phyloP scores from a whole-genome alignment of 108 stramenopile species.

The Aurantiochytrium sp. region DNA sequence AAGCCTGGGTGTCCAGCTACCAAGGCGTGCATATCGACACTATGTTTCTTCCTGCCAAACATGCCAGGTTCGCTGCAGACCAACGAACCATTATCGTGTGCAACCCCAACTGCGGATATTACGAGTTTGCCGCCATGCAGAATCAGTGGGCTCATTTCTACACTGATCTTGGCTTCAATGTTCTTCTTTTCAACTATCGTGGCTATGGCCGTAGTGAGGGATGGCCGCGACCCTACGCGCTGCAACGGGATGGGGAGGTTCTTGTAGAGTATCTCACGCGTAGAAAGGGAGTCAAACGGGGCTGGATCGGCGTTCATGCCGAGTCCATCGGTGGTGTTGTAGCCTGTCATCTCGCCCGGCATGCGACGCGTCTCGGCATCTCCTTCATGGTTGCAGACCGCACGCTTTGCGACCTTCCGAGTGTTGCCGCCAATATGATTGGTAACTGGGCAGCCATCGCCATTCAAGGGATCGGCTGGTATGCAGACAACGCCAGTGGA shows the following conservation, averaged over 20 bases:
- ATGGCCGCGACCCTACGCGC: neutral
- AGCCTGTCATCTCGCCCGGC: neutral
- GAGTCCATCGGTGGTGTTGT: neutral
- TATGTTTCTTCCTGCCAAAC: neutral
- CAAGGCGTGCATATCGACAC: neutral
- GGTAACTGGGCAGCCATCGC: neutral
- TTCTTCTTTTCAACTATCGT: neutral
- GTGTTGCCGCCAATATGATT: neutral
- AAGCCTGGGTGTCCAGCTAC: neutral
- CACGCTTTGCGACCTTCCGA: neutral
- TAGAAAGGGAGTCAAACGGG: neutral
- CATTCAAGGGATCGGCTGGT: neutral
- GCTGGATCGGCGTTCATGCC: neutral
- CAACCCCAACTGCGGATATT: neutral
- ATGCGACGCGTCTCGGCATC: neutral
- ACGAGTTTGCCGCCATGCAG: neutral
- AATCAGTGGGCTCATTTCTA: neutral
- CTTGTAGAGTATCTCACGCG: neutral
- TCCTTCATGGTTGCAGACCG: constrained; percentile 1
- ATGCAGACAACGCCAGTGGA: neutral
- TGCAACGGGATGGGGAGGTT: neutral
- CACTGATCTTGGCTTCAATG: neutral
- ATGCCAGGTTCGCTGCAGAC: neutral
- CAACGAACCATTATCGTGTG: neutral
- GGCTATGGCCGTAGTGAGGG: neutral